Base-by-base conservation (phyloP, 257 asterid genomes). In the Lycium barbarum region DNA sequence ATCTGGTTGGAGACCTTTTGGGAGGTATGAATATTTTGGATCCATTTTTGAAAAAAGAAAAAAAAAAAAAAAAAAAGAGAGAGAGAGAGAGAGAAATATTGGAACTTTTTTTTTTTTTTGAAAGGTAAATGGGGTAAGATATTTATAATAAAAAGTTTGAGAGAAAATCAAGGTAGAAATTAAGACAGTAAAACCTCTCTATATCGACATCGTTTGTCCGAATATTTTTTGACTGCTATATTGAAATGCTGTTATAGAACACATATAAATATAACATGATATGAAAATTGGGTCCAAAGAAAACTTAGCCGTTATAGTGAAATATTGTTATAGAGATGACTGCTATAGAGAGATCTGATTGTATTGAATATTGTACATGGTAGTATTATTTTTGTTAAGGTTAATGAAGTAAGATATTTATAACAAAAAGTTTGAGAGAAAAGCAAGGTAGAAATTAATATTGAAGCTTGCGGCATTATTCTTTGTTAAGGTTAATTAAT, bases 1-100 rank as follows among this genome's bases (percentile, higher is more conserved):
- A 76, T 88, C 93, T 1, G 81, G 59, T 0, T 0, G 0, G 0
- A 87, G 85, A 47, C 88, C 90, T 9, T n/a, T 1, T 18, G 94
- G 95, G 17, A 93, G 88, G 6, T 3, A 0, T 7, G 62, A 2
- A 53, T 67, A 11, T 47, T 26, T 78, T n/a, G 53, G 22, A 51
- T 68, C 84, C 90, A 87, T 87, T 61, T 59, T 26, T 26, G 33
- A 65, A 53, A 45, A 6, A 9, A 53, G 58, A 20, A 62, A 62
- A 7, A 18, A 2, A 26, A 26, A 26, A 26, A 26, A 26, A 26
- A 26, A 26, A 26, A 26, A 26, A 26, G 33, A 26, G 33, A 26
- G 33, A 26, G 33, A 26, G 33, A 58, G 15, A 57, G 62, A 58
- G 20, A n/a, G 63, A 58, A 5, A 40, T 40, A 6, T 40, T 7